These are phyloP conservation scores for Sporothrix mexicana DNA, from an alignment of 2,329 filamentous ascomycete genomes.

Conservation along the genomic window DNA sequence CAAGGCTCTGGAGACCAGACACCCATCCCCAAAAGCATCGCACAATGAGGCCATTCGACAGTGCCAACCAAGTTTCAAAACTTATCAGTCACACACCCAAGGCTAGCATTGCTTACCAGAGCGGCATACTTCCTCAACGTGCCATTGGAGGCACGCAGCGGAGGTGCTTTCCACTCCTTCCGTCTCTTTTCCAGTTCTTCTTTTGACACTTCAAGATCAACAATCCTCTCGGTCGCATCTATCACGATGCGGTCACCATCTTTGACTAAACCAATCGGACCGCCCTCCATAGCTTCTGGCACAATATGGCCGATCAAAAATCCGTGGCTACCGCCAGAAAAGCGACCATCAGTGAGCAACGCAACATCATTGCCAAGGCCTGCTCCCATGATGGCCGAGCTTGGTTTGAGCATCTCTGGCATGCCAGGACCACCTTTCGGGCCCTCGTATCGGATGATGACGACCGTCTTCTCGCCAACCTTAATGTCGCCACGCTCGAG, in stretches of 20 bases:
- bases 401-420: slow-evolving; percentile 95
- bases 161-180: slow-evolving; percentile 67
- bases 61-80: background rate
- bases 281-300: slow-evolving; percentile 83
- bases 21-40: background rate
- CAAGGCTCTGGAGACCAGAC: no score
- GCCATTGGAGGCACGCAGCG: slow-evolving; percentile 64
- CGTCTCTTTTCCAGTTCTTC: slow-evolving; percentile 65
- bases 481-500: slow-evolving; percentile 80
- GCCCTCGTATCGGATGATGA: slow-evolving; percentile 91
- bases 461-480: slow-evolving; percentile 84
- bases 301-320: slow-evolving; percentile 89
- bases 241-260: slow-evolving; percentile 84
- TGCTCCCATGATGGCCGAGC: slow-evolving; percentile 89
- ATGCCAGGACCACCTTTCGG: slow-evolving; percentile 93
- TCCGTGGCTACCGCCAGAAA: slow-evolving; percentile 81
- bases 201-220: slow-evolving; percentile 70
- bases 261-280: slow-evolving; percentile 80
- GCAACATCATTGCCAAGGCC: slow-evolving; percentile 78
- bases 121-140: slow-evolving; percentile 73
- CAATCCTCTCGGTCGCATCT: slow-evolving; percentile 75
- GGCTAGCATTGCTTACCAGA: slow-evolving; percentile 63
- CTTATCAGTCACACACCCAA: slow-evolving; percentile 63
- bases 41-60: background rate
- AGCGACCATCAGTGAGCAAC: slow-evolving; percentile 75